Evolutionary conservation across 805 yeast genomes (phyloP), one percentile per base, ranked within the genome.

Genomic region (Starmerella tilneyi): DNA sequence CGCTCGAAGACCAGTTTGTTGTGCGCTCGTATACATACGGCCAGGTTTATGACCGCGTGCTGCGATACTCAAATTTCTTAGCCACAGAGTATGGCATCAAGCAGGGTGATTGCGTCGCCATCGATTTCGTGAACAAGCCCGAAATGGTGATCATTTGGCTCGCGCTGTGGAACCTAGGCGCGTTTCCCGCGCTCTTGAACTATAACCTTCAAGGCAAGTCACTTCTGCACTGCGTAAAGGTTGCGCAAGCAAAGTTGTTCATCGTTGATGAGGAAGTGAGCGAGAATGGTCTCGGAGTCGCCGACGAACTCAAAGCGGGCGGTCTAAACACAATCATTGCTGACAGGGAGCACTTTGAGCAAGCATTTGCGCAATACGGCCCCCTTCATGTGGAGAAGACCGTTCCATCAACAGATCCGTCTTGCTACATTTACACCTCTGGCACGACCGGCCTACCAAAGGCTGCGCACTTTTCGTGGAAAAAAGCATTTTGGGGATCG

Each of bases 361-460:
- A 74, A 9, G 45, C 45, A 15, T 23, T 12, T 16, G 20, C 21
- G 9, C 33, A 21, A n/a, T 48, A 36, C 36, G 19, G 15, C 28
- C 55, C 45, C 22, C 33, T 23, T 15, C 31, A 29, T 74, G 82
- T 52, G 73, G 63, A 63, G 8, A 76, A 77, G 42, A 62, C 68
- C 11, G 81, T 79, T 59, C 74, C 69, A 53, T 73, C 76, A 45
- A 73, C 89, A 4, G 8, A n/a, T 1, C 40, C 40, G 22, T 79
- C 82, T 17, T 73, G 79, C 52, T 71, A 84, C 53, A 84, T 88
- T 42, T 88, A 80, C 62, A 88, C 97, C 0, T 83, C 94, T 0
- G 97, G 97, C 31, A 89, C 96, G 6, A 84, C 96, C 0, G 96
- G 96, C 0, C 66, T 88, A 50, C 96, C 97, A 13, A 88, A 88